These are phyloP conservation scores for Blastobotrys attinorum DNA, from an alignment of 805 yeast genomes.

Conservation along the genomic window DNA sequence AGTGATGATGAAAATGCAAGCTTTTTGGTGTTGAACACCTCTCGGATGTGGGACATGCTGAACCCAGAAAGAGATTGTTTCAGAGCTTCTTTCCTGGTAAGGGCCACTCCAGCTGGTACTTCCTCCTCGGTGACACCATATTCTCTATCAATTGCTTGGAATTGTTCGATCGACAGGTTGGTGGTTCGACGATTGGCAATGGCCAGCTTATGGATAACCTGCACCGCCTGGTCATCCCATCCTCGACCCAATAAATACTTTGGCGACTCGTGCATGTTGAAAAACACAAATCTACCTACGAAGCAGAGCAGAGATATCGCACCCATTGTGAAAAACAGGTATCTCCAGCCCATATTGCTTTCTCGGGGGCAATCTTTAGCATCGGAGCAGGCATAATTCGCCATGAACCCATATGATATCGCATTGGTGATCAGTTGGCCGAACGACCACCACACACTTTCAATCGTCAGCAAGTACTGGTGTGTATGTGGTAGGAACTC, in stretches of 20 bases:
- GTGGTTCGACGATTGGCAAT: constrained; percentile 34
- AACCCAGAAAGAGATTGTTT: constrained; percentile 6
- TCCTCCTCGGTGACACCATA: constrained; percentile 10
- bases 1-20: constrained; percentile 39
- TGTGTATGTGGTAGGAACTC: constrained; percentile 43
- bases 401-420: constrained; percentile 47
- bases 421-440: constrained; percentile 47
- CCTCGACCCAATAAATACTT: constrained; percentile 45
- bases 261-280: constrained; percentile 45
- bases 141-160: constrained; percentile 36
- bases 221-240: constrained; percentile 40
- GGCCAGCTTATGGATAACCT: constrained; percentile 40
- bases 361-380: constrained; percentile 35
- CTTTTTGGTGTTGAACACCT: constrained; percentile 39
- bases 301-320: constrained; percentile 43
- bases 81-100: not conserved
- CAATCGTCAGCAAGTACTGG: constrained; percentile 43
- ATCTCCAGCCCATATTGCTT: constrained; percentile 55
- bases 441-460: constrained; percentile 54
- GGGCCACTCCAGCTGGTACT: constrained; percentile 17
- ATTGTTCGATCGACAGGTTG: constrained; percentile 40
- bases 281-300: constrained; percentile 37
- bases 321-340: constrained; percentile 45
- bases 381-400: constrained; percentile 40
- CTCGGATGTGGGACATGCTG: constrained; percentile 31